phyloP scores from a whole-genome alignment of 2,329 filamentous ascomycete genomes.

The Exophiala phaeomuriformis region DNA sequence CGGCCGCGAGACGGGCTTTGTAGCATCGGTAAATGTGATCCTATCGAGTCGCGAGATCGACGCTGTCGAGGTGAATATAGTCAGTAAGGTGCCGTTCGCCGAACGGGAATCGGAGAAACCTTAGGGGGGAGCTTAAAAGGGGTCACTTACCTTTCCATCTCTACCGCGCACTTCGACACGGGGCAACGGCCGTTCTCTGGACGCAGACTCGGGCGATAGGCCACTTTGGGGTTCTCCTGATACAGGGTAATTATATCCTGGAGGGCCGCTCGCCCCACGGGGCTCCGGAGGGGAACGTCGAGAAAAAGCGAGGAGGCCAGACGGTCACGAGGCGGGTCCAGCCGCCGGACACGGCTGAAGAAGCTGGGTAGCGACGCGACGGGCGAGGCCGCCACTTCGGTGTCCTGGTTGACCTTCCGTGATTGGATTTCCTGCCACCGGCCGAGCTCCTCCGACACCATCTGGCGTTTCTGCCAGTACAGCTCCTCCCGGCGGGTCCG shows the following conservation, averaged over 20 bases:
- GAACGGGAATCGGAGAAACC: slow-evolving; percentile 3
- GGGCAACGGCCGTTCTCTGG: slow-evolving; percentile 23
- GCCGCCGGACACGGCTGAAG: slow-evolving; percentile 18
- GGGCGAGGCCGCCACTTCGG: slow-evolving; percentile 8
- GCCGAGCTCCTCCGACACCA: slow-evolving; percentile 15
- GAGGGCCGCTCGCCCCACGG: slow-evolving; percentile 19
- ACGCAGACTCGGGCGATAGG: slow-evolving; percentile 23
- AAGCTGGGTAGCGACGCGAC: slow-evolving; percentile 12
- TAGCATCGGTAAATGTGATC: slow-evolving; percentile 25
- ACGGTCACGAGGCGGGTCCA: slow-evolving; percentile 24
- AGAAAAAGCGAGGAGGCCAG: slow-evolving; percentile 25
- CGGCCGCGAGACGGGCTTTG: slow-evolving; percentile 15
- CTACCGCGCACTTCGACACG: slow-evolving; percentile 3
- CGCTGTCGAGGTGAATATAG: slow-evolving; percentile 6
- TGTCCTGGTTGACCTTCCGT: slow-evolving; percentile 13
- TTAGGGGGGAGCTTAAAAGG: slow-evolving; percentile 2
- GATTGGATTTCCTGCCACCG: slow-evolving; percentile 13
- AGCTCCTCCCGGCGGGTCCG: slow-evolving; percentile 12
- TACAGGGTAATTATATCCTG: slow-evolving; percentile 24
- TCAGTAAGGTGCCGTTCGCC: slow-evolving; percentile 1
- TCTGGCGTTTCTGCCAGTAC: slow-evolving; percentile 18
- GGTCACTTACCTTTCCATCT: slow-evolving; percentile 10
- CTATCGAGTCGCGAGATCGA: slow-evolving; percentile 11
- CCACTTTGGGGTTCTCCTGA: slow-evolving; percentile 20
- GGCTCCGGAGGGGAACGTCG: slow-evolving; percentile 23